Conservation (phyloP, 805 yeast genomes). For the Metschnikowia cerradonensis region DNA sequence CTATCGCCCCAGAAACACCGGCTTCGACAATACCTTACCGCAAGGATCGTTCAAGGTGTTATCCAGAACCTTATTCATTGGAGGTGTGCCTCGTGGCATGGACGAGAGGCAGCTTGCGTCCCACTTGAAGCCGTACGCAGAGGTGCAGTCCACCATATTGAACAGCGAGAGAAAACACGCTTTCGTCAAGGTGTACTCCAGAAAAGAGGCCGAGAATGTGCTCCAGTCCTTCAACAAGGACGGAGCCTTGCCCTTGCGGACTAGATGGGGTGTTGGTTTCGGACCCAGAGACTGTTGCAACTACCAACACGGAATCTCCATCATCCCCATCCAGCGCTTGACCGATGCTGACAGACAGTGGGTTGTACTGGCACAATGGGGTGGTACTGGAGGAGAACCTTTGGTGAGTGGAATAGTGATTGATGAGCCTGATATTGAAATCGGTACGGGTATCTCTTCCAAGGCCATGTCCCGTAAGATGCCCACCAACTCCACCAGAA, state of each 20-base stretch:
- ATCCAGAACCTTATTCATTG: constrained; percentile 88
- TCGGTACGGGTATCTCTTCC: constrained; percentile 90
- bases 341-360: constrained; percentile 93
- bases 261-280: constrained; percentile 98
- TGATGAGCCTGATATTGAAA: constrained; percentile 97
- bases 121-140: constrained; percentile 78
- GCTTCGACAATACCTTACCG: constrained; percentile 67
- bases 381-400: constrained; percentile 91
- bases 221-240: constrained; percentile 68
- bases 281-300: constrained; percentile 99
- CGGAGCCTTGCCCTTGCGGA: constrained; percentile 63
- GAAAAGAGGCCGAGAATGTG: constrained; percentile 86
- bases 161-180: constrained; percentile 93
- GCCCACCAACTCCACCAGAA: constrained; percentile 85
- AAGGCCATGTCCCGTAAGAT: constrained; percentile 86
- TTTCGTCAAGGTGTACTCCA: constrained; percentile 87
- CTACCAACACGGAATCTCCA: constrained; percentile 83
- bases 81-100: constrained; percentile 86
- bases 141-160: constrained; percentile 84
- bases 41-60: constrained; percentile 76
- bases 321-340: constrained; percentile 80
- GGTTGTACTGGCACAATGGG: constrained; percentile 90
- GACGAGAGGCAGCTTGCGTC: constrained; percentile 67
- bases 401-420: constrained; percentile 74
- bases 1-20: constrained; percentile 69